Conservation (phyloP, 257 asterid species). For the Petunia secreta region DNA sequence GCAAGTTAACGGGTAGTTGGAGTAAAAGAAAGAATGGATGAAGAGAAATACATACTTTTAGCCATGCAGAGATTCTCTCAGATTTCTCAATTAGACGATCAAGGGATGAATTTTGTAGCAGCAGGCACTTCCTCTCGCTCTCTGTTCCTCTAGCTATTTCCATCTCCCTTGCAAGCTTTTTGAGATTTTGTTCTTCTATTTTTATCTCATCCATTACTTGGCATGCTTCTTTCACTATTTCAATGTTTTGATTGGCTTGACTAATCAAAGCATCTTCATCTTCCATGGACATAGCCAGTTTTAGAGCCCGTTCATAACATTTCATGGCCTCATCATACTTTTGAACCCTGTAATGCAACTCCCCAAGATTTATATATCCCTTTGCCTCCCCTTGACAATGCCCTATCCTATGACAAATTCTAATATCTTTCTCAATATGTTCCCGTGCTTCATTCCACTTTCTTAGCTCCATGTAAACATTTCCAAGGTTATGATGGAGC, state of each 20-base stretch:
- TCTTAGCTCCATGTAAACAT: slow-evolving; percentile 74
- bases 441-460: slow-evolving; percentile 69
- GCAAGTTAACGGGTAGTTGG: slow-evolving; percentile 27
- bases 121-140: slow-evolving; percentile 64
- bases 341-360: slow-evolving; percentile 72
- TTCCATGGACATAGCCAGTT: slow-evolving; percentile 84
- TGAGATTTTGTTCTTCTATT: slow-evolving; percentile 75
- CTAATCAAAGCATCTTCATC: slow-evolving; percentile 73
- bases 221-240: slow-evolving; percentile 62
- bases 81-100: slow-evolving; percentile 79
- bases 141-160: slow-evolving; percentile 67
- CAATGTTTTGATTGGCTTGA: slow-evolving; percentile 66
- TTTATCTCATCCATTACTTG: slow-evolving; percentile 65
- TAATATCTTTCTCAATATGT: slow-evolving; percentile 73
- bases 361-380: slow-evolving; percentile 88
- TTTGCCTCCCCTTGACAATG: slow-evolving; percentile 97
- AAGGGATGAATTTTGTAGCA: slow-evolving; percentile 69
- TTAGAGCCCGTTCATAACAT: slow-evolving; percentile 74
- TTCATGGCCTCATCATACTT: slow-evolving; percentile 69
- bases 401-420: slow-evolving; percentile 68
- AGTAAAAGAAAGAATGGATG: slow-evolving; percentile 26
- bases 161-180: slow-evolving; percentile 71
- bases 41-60: slow-evolving; percentile 47
- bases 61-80: slow-evolving; percentile 69
- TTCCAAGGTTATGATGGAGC: slow-evolving; percentile 97